Conservation (phyloP, 2,329 filamentous ascomycete genomes). For the Sporothrix inflata region DNA sequence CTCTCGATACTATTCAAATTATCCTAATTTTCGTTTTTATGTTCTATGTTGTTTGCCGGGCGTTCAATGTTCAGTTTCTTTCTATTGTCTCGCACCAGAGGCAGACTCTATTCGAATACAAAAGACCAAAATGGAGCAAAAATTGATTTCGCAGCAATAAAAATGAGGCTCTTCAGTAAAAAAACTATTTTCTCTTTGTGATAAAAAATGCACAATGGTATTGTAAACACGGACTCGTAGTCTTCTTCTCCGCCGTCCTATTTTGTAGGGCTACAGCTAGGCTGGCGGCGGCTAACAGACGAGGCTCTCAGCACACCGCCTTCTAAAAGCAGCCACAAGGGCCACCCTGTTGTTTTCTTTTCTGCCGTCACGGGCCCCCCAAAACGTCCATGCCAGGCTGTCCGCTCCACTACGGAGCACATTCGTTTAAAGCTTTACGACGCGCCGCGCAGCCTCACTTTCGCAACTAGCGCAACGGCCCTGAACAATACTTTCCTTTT, state of each 20-base stretch:
- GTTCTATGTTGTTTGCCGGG: background rate
- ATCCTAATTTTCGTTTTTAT: background rate
- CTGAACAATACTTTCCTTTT: background rate
- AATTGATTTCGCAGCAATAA: background rate
- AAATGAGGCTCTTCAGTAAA: background rate
- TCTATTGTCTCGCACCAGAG: background rate
- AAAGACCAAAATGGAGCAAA: too few relatives aligned
- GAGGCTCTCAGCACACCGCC: constrained; percentile 28
- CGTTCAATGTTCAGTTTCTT: background rate
- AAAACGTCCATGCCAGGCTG: constrained; percentile 23
- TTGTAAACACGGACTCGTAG: background rate
- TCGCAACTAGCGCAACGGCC: background rate
- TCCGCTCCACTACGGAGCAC: constrained; percentile 10
- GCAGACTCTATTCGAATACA: background rate
- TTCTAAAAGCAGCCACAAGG: constrained; percentile 21
- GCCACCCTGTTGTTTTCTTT: constrained; percentile 28
- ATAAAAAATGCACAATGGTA: background rate
- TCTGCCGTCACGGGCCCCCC: background rate
- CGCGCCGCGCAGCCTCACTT: constrained; percentile 11
- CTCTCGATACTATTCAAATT: background rate
- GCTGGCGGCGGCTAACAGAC: background rate
- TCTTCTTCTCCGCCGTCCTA: background rate
- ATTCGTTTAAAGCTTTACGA: background rate
- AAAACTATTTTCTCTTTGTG: too few relatives aligned
- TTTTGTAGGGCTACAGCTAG: too few relatives aligned